Evolutionary conservation across 2,329 filamentous ascomycete species (phyloP).

Genomic region (Corinectria fuckeliana): DNA sequence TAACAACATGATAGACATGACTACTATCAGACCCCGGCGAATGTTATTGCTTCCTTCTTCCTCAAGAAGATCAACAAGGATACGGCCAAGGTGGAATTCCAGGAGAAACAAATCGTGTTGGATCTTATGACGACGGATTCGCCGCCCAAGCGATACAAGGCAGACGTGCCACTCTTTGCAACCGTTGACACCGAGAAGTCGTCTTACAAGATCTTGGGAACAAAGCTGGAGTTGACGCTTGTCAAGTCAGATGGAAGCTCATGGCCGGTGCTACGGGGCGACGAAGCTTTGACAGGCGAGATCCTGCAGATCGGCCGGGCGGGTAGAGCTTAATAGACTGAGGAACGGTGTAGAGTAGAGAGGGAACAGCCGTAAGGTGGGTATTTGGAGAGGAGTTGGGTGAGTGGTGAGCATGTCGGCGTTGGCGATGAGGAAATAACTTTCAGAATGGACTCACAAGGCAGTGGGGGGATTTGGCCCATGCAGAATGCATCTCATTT

Average conservation of each 20-base stretch:
- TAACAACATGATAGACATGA: constrained; percentile 61
- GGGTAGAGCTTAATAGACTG: constrained; percentile 55
- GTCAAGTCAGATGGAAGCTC: constrained; percentile 74
- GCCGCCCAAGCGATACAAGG: constrained; percentile 77
- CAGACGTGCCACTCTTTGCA: constrained; percentile 77
- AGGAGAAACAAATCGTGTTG: constrained; percentile 67
- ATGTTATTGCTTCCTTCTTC: constrained; percentile 90
- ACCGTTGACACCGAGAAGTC: constrained; percentile 78
- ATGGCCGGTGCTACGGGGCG: constrained; percentile 85
- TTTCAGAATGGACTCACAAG: not conserved
- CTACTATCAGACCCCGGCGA: constrained; percentile 89
- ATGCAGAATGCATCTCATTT: not conserved
- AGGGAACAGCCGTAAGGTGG: not conserved
- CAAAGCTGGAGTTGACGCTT: constrained; percentile 84
- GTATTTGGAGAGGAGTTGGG: constrained; percentile 14
- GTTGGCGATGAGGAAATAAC: not conserved
- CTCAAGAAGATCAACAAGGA: constrained; percentile 96
- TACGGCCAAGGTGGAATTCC: constrained; percentile 74
- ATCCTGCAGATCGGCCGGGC: constrained; percentile 91
- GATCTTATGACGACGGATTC: constrained; percentile 86
- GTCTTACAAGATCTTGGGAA: constrained; percentile 81
- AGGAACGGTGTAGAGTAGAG: constrained; percentile 1
- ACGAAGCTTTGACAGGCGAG: constrained; percentile 72
- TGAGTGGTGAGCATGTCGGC: constrained; percentile 13
- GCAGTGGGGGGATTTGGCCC: not conserved